Conservation (phyloP, 306 rosid species). For the Acmispon strigosus region DNA sequence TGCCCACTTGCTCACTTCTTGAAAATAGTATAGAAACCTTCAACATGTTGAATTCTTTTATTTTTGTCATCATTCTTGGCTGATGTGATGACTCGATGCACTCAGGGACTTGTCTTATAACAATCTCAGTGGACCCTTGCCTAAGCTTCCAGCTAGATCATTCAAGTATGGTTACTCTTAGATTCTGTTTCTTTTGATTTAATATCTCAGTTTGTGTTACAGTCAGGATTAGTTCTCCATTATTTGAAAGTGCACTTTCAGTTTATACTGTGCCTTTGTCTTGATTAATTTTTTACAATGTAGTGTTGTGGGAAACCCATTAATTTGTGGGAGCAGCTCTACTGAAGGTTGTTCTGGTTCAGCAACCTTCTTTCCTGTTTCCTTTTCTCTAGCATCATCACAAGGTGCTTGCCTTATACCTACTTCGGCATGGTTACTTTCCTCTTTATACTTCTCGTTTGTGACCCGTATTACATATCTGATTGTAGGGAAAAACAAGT, state of each 20-base stretch:
- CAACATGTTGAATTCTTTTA: slow-evolving; percentile 19
- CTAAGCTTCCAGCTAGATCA: slow-evolving; percentile 73
- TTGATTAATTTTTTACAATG: slow-evolving; percentile 11
- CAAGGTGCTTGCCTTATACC: slow-evolving; percentile 32
- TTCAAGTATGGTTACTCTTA: slow-evolving; percentile 51
- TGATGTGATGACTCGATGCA: slow-evolving; percentile 16
- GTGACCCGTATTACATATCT: not conserved
- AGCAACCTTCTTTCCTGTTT: slow-evolving; percentile 39
- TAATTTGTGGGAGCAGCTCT: slow-evolving; percentile 66
- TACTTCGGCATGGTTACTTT: not conserved
- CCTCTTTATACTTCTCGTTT: not conserved
- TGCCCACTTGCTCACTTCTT: slow-evolving; percentile 1
- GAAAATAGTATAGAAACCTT: slow-evolving; percentile 5
- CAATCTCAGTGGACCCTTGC: slow-evolving; percentile 87
- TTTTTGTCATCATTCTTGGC: not conserved
- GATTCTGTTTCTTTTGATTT: not conserved
- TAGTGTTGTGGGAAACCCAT: slow-evolving; percentile 76
- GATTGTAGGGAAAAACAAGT: slow-evolving; percentile 43
- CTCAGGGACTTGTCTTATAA: slow-evolving; percentile 89
- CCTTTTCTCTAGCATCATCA: slow-evolving; percentile 50
- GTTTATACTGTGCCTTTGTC: slow-evolving; percentile 3
- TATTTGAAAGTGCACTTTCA: not conserved
- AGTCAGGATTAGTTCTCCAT: not conserved
- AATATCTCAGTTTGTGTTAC: not conserved
- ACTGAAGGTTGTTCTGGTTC: slow-evolving; percentile 70